phyloP scores from a whole-genome alignment of 2,329 filamentous ascomycete genomes.

The Penicillium sp. region DNA sequence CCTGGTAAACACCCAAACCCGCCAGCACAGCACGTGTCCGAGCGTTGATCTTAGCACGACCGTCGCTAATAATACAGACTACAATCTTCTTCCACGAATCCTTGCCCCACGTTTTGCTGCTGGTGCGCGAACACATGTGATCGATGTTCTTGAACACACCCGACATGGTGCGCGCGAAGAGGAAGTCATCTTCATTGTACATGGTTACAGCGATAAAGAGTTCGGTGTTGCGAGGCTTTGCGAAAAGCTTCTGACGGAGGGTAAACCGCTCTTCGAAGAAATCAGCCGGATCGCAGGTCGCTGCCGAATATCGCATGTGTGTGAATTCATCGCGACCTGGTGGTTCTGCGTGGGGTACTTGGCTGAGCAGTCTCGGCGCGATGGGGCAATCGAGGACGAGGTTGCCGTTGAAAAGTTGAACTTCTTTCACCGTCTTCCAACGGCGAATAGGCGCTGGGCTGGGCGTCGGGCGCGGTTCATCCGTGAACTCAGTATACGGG shows the following conservation, averaged over 20 bases:
- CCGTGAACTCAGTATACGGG: slow-evolving; percentile 50
- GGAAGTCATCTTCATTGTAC: slow-evolving; percentile 98
- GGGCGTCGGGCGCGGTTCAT: slow-evolving; percentile 43
- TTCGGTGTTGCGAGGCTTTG: slow-evolving; percentile 88
- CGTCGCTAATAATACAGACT: slow-evolving; percentile 94
- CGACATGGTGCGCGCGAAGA: slow-evolving; percentile 92
- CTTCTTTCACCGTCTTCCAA: slow-evolving; percentile 99
- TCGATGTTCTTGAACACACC: slow-evolving; percentile 99
- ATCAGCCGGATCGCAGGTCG: slow-evolving; percentile 85
- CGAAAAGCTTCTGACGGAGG: slow-evolving; percentile 84
- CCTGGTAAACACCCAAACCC: slow-evolving; percentile 94
- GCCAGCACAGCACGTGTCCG: slow-evolving; percentile 85
- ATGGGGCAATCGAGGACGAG: slow-evolving; percentile 95
- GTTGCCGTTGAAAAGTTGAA: slow-evolving; percentile 95
- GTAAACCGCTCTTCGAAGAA: slow-evolving; percentile 91
- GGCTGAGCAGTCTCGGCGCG: slow-evolving; percentile 79
- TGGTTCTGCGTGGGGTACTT: slow-evolving; percentile 75
- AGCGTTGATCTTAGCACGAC: slow-evolving; percentile 93
- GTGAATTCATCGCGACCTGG: slow-evolving; percentile 78
- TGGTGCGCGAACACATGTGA: slow-evolving; percentile 90
- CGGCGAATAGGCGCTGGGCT: slow-evolving; percentile 67
- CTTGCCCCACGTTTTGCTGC: slow-evolving; percentile 97
- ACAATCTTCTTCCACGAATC: slow-evolving; percentile 99
- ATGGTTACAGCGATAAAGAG: slow-evolving; percentile 96
- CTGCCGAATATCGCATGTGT: slow-evolving; percentile 84